These are phyloP conservation scores for Epichloe hybrida DNA, from an alignment of 2,329 filamentous ascomycete genomes.

Conservation along the genomic window DNA sequence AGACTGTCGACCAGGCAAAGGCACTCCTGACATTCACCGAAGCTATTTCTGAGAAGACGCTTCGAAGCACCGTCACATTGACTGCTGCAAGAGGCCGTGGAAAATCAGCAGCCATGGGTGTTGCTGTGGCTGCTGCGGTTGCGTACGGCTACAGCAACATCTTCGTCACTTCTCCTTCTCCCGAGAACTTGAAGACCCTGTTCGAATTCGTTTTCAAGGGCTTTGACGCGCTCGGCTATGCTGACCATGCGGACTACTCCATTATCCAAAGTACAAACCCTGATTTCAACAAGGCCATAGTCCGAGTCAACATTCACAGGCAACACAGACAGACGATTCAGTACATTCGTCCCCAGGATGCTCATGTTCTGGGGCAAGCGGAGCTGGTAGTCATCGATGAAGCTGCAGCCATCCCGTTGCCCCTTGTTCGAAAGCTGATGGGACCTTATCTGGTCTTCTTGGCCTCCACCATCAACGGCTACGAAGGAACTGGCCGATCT, in stretches of 20 bases:
- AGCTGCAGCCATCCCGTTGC: conserved; percentile 88
- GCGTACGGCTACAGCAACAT: conserved; percentile 98
- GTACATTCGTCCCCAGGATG: conserved; percentile 93
- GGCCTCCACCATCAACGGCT: conserved; percentile 98
- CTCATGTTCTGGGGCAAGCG: conserved; percentile 87
- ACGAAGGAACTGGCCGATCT: conserved; percentile 91
- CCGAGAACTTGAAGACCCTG: conserved; percentile 95
- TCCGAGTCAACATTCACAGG: conserved; percentile 87
- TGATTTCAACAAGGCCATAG: conserved; percentile 97
- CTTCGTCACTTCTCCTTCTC: conserved; percentile 94
- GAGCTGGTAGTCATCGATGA: conserved; percentile 95
- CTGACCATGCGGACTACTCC: conserved; percentile 92
- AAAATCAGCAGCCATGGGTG: conserved; percentile 90
- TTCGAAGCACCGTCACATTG: conserved; percentile 83
- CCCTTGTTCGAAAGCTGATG: conserved; percentile 85
- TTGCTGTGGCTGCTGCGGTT: conserved; percentile 85
- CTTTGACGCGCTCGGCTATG: conserved; percentile 86
- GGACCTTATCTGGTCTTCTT: conserved; percentile 97
- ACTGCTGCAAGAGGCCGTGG: conserved; percentile 90
- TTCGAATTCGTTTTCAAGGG: conserved; percentile 99
- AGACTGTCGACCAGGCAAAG: conserved; percentile 91
- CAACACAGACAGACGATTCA: conserved; percentile 96
- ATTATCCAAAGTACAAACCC: conserved; percentile 98
- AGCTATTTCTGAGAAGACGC: conserved; percentile 88
- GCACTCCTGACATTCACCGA: conserved; percentile 94